Conservation (phyloP, 441 rosid genomes). For the Mallotus japonicus region DNA sequence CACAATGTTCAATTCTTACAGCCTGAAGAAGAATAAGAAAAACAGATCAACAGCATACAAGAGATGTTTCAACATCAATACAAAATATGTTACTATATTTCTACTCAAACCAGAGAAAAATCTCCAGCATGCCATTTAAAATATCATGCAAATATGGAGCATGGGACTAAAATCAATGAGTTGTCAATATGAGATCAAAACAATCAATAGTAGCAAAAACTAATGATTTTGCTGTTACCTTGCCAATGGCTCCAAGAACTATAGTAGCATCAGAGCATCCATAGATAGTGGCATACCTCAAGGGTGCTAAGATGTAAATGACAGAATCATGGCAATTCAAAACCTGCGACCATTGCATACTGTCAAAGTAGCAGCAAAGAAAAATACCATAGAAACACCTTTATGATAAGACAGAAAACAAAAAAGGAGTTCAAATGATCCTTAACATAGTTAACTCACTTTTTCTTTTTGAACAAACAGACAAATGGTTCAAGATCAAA, state of each 20-base stretch:
- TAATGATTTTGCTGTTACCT: constrained; percentile 46
- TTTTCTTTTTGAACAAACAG: no score
- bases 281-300: constrained; percentile 86
- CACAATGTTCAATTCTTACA: constrained; percentile 94
- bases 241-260: constrained; percentile 98
- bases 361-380: constrained; percentile 13
- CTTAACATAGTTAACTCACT: no score
- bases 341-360: constrained; percentile 52
- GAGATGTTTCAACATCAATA: not conserved
- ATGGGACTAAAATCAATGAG: constrained; percentile 5
- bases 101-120: not conserved
- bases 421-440: not conserved
- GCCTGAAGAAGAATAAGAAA: constrained; percentile 45
- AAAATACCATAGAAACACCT: not conserved
- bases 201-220: constrained; percentile 4
- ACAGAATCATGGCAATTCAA: constrained; percentile 96
- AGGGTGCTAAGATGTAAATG: constrained; percentile 88
- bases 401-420: not conserved
- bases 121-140: not conserved
- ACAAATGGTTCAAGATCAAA: no score
- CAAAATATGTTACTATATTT: not conserved
- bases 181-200: constrained; percentile 3
- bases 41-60: constrained; percentile 19
- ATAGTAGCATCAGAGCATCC: constrained; percentile 98
- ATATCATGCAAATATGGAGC: not conserved